phyloP scores from a whole-genome alignment of 2,329 filamentous ascomycete species.

The Venturia oleaginea region DNA sequence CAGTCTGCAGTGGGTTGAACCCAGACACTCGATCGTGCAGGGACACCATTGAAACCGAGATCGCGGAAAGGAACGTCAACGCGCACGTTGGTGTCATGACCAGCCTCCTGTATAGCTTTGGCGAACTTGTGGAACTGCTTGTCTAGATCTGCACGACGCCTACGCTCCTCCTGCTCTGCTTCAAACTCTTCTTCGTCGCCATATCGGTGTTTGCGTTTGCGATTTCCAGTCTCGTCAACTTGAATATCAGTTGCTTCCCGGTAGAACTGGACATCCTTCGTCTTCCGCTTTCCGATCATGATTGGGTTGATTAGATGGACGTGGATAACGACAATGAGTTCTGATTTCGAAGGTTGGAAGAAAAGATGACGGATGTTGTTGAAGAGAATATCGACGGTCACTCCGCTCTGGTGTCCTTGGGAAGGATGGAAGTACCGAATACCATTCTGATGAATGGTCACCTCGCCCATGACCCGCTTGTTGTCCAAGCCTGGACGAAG shows the following conservation, averaged over 20 bases:
- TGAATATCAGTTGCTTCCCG: constrained; percentile 96
- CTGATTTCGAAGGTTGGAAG: constrained; percentile 94
- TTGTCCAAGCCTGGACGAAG: constrained; percentile 92
- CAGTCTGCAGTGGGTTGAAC: constrained; percentile 96
- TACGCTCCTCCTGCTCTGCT: constrained; percentile 91
- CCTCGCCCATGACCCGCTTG: constrained; percentile 89
- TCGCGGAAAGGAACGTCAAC: constrained; percentile 97
- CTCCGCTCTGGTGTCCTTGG: constrained; percentile 43
- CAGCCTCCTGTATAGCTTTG: constrained; percentile 94
- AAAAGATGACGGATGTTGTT: constrained; percentile 98
- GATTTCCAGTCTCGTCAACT: constrained; percentile 96
- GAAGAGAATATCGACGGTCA: constrained; percentile 88
- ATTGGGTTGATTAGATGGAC: constrained; percentile 97
- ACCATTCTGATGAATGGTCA: constrained; percentile 98
- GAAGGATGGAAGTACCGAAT: constrained; percentile 77
- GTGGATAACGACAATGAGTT: constrained; percentile 96
- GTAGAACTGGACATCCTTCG: constrained; percentile 97
- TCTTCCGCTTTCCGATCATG: constrained; percentile 97
- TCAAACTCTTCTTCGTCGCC: constrained; percentile 99
- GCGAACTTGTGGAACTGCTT: constrained; percentile 93
- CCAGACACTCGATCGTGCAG: constrained; percentile 88
- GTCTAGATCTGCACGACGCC: constrained; percentile 83
- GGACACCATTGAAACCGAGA: constrained; percentile 92
- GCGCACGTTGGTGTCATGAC: constrained; percentile 82
- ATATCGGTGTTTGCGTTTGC: constrained; percentile 94